These are phyloP conservation scores for Cytospora mali DNA, from an alignment of 2,329 filamentous ascomycete species.

Conservation along the genomic window DNA sequence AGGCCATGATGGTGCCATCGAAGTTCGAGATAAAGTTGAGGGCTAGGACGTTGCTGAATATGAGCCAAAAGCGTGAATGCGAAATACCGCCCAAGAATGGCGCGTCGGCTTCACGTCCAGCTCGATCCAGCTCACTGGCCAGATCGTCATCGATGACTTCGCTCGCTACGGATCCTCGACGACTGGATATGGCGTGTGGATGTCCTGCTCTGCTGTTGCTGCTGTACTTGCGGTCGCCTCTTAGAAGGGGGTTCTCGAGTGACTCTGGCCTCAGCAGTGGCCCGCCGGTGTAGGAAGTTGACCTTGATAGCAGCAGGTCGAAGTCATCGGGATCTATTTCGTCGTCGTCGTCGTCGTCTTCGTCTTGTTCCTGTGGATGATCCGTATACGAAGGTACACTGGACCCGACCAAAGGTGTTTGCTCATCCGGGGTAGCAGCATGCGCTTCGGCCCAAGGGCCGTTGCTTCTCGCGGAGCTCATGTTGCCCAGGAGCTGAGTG, in stretches of 20 bases:
- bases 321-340: constrained; percentile 41
- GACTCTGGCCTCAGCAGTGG: constrained; percentile 47
- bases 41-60: constrained; percentile 62
- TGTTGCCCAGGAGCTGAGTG: background rate
- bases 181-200: constrained; percentile 14
- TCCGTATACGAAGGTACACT: constrained; percentile 1
- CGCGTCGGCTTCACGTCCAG: background rate
- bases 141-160: constrained; percentile 17
- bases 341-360: constrained; percentile 17
- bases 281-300: constrained; percentile 41
- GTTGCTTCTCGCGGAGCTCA: constrained; percentile 2
- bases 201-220: constrained; percentile 25
- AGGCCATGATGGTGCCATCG: constrained; percentile 81
- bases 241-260: constrained; percentile 44
- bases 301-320: constrained; percentile 43
- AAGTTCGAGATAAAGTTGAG: constrained; percentile 65
- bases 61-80: constrained; percentile 59
- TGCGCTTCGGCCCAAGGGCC: constrained; percentile 5
- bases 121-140: constrained; percentile 3
- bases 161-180: constrained; percentile 17
- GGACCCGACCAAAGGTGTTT: constrained; percentile 21
- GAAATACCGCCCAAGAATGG: constrained; percentile 51
- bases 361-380: background rate
- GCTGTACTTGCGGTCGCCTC: constrained; percentile 38
- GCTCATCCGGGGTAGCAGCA: constrained; percentile 20